Evolutionary conservation across 768 basidiomycete genomes (phyloP).

Genomic region (Termitomyces eurrhizus): DNA sequence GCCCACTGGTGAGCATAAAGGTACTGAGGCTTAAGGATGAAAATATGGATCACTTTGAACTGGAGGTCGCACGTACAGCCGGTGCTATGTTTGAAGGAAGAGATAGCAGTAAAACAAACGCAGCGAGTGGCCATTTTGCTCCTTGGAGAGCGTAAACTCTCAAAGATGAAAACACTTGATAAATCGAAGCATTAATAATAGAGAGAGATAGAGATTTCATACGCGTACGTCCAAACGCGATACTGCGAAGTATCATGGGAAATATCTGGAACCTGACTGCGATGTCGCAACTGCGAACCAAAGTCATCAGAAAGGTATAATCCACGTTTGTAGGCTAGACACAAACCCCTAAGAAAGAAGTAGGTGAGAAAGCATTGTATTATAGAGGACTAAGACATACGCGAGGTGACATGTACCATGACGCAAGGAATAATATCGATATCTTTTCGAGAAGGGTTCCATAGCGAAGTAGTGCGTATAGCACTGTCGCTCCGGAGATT

Average conservation of each 20-base stretch:
- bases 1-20: constrained; percentile 10
- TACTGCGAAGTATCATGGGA: constrained; percentile 24
- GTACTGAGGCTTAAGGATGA: constrained; percentile 2
- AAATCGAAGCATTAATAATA: not conserved
- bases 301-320: not conserved
- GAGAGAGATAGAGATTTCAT: not conserved
- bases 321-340: not conserved
- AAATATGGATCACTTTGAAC: not conserved
- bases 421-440: constrained; percentile 25
- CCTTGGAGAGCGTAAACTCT: constrained; percentile 25
- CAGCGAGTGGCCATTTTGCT: constrained; percentile 21
- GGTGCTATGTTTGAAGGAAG: constrained; percentile 25
- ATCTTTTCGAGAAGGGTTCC: constrained; percentile 28
- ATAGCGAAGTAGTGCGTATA: constrained; percentile 26
- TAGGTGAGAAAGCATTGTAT: not conserved
- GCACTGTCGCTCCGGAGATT: constrained; percentile 22
- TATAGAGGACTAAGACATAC: constrained; percentile 15
- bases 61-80: constrained; percentile 15
- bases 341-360: constrained; percentile 3
- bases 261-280: constrained; percentile 28
- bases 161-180: constrained; percentile 25
- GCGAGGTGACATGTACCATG: constrained; percentile 27
- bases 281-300: constrained; percentile 22
- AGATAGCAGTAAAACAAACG: constrained; percentile 23
- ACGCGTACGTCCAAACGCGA: constrained; percentile 20